Evolutionary conservation across 2,329 filamentous ascomycete genomes (phyloP), one percentile per base, ranked within the genome.

Genomic region (Botryotinia calthae): DNA sequence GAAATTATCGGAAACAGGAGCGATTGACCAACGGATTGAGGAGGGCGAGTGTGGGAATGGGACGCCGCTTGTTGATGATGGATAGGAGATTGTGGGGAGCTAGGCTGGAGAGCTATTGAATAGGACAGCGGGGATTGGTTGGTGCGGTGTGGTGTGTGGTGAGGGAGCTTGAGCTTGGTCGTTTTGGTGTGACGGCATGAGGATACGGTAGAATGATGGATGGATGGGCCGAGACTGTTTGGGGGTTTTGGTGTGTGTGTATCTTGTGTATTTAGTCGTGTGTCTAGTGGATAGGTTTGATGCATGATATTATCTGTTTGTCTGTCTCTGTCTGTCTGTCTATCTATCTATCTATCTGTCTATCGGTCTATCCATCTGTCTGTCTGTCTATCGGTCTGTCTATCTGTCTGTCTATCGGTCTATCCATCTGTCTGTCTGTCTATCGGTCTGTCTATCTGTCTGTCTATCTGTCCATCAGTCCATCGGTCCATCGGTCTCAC

Each of bases 221-320:
- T 64, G 69, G 46, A 54, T 66, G 69, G 69, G 61, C 46, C 59
- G 59, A 71, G 59, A 71, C 22, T 65, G n/a, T 46, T 31, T 56
- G 46, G 37, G 46, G 69, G n/a, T 59, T 65, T 66, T 37, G 58
- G 16, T 16, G 6, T 37, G 37, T 37, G 1, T 37, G 37, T 10
- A 44, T 16, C 16, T 44, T 44, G 9, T 44, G 12, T 44, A 44
- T 44, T 14, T 42, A 42, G 10, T 42, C 34, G 34, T 9, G 37
- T 37, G 9, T 37, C 37, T 54, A 54, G 48, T n/a, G 1, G 48
- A 54, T 9, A 7, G n/a, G 51, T 8, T 18, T 56, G 51, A 56
- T 56, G 51, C 12, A 56, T 56, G n/a, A 16, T 44, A 44, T 44
- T 37, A 12, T 14, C 10, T 51, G 48, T 25, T 4, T 48, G 48